Evolutionary conservation across 768 basidiomycete genomes (phyloP).

Genomic region (Mycena floridula): DNA sequence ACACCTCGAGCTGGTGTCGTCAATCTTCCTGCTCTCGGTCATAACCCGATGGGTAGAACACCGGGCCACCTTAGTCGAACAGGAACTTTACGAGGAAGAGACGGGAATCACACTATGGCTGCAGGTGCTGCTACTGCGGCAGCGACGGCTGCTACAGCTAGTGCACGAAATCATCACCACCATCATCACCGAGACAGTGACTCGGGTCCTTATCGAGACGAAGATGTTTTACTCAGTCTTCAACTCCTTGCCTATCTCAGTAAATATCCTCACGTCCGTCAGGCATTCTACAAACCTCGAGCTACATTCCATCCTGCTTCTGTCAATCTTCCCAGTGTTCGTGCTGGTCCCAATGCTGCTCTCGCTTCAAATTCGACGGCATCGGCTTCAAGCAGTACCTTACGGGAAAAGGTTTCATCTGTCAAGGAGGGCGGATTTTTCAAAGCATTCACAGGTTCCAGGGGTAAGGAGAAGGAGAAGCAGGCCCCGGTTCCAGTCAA

Average conservation of each 20-base stretch:
- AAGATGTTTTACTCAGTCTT: slow-evolving; percentile 85
- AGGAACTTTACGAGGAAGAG: slow-evolving; percentile 20
- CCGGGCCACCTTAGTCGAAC: slow-evolving; percentile 5
- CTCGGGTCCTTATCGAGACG: slow-evolving; percentile 80
- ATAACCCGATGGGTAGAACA: not conserved
- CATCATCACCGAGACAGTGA: slow-evolving; percentile 26
- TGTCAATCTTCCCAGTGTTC: slow-evolving; percentile 29
- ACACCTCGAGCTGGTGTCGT: slow-evolving; percentile 61
- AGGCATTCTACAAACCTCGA: slow-evolving; percentile 89
- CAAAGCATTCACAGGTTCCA: slow-evolving; percentile 34
- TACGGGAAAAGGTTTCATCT: not conserved
- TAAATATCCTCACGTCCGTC: slow-evolving; percentile 96
- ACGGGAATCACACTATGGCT: slow-evolving; percentile 6
- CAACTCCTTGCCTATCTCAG: slow-evolving; percentile 94
- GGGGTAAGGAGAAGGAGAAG: slow-evolving; percentile 44
- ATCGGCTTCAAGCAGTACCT: not conserved
- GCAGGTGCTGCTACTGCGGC: slow-evolving; percentile 5
- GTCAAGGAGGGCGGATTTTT: slow-evolving; percentile 34
- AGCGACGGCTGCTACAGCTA: slow-evolving; percentile 6
- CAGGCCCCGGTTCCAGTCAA: slow-evolving; percentile 5
- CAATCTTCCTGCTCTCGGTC: slow-evolving; percentile 34
- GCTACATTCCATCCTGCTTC: slow-evolving; percentile 79
- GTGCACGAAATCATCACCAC: slow-evolving; percentile 18
- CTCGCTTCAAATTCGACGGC: slow-evolving; percentile 1
- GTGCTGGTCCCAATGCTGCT: slow-evolving; percentile 9